These are phyloP conservation scores for Euphrasia confusa DNA, from an alignment of 257 asterid species.

Conservation along the genomic window DNA sequence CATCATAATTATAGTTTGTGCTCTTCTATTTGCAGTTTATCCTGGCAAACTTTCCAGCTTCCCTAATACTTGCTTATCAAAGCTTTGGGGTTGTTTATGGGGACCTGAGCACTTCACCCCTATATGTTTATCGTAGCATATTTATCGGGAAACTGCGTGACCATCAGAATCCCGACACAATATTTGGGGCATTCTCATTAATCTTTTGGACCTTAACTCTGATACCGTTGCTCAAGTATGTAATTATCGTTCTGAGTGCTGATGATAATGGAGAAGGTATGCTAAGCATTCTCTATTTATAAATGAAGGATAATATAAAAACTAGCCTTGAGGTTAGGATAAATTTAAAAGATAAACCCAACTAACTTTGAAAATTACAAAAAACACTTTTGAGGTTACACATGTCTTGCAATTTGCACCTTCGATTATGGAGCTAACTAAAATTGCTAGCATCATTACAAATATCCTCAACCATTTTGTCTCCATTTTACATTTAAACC, in stretches of 20 bases:
- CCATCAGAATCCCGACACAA: slow-evolving; percentile 53
- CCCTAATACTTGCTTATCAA: slow-evolving; percentile 75
- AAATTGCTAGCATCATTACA: no score
- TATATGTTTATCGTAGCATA: slow-evolving; percentile 72
- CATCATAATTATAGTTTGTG: slow-evolving; percentile 16
- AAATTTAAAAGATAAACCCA: no score
- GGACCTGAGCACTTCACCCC: slow-evolving; percentile 93
- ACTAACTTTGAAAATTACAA: no score
- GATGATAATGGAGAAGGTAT: slow-evolving; percentile 98
- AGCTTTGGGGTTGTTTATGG: slow-evolving; percentile 98
- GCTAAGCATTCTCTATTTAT: slow-evolving; percentile 8
- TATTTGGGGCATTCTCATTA: slow-evolving; percentile 87
- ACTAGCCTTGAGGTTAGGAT: neutral
- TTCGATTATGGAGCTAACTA: no score
- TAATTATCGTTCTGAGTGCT: slow-evolving; percentile 55
- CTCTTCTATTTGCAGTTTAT: slow-evolving; percentile 51
- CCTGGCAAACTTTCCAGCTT: slow-evolving; percentile 41
- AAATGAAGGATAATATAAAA: neutral
- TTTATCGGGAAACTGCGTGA: slow-evolving; percentile 62
- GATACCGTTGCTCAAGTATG: slow-evolving; percentile 89
- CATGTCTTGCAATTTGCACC: no score
- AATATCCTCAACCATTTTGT: no score
- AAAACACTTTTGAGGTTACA: neutral
- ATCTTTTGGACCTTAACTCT: slow-evolving; percentile 93
- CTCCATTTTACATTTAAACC: no score